phyloP scores from a whole-genome alignment of 257 asterid genomes.

The Solanum acaule region DNA sequence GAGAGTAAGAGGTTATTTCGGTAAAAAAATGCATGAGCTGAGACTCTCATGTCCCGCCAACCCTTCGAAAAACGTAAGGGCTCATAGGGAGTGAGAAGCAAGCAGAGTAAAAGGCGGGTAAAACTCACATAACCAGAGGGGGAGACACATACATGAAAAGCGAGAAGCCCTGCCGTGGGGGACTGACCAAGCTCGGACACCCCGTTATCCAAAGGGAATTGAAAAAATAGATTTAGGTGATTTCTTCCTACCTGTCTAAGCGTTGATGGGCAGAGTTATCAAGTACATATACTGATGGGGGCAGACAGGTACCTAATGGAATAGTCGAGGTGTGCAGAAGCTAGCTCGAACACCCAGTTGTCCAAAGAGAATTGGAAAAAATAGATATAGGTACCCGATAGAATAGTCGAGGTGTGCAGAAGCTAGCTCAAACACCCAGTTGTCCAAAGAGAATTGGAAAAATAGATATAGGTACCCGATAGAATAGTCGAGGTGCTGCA shows the following conservation, averaged over 20 bases:
- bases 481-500: not conserved
- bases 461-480: not conserved
- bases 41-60: too few species aligned
- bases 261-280: not conserved
- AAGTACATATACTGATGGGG: not conserved
- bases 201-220: not conserved
- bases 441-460: not conserved
- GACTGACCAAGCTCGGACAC: not conserved
- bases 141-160: too few species aligned
- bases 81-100: too few species aligned
- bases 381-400: not conserved
- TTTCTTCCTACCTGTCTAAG: not conserved
- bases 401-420: not conserved
- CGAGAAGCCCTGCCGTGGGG: too few species aligned
- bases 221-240: not conserved
- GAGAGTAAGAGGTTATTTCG: too few species aligned
- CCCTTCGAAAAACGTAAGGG: too few species aligned
- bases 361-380: not conserved
- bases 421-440: not conserved
- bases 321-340: not conserved
- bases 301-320: not conserved
- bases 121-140: too few species aligned
- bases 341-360: not conserved
- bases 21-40: too few species aligned
- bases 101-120: too few species aligned